Percentiles rank a stretch among this genome's conserved stretches.
Conservation (phyloP, 1,284 basidiomycete species). For the Ceratorhiza oryzae-sativae region DNA sequence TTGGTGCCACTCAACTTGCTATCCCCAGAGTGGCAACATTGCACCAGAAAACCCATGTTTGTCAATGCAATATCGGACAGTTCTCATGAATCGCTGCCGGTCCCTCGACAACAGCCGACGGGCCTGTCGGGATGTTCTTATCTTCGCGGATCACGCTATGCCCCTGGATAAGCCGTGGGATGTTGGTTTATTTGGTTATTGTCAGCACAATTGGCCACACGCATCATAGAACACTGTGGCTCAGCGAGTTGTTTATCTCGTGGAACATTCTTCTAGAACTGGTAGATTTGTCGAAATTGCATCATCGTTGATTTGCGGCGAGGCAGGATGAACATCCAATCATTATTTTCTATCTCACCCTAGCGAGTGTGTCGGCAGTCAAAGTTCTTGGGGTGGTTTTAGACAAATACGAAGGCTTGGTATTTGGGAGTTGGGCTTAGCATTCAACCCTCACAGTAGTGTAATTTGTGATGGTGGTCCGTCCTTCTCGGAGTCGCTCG, state of each 20-base stretch:
- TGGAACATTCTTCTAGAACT: background rate
- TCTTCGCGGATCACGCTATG: background rate
- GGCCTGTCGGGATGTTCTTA: background rate
- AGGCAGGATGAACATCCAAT: background rate
- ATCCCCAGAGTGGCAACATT: background rate
- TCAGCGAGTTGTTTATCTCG: background rate
- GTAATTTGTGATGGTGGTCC: background rate
- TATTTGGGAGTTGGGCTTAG: background rate
- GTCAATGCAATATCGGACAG: background rate
- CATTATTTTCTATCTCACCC: background rate
- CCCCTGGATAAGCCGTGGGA: conserved; percentile 2
- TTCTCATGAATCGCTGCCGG: background rate
- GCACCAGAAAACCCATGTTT: background rate
- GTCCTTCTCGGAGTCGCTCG: too few species aligned
- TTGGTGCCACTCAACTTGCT: background rate
- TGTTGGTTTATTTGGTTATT: background rate
- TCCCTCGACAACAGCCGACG: conserved; percentile 21
- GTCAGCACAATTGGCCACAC: background rate
- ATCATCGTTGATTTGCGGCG: background rate
- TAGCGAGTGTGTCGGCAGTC: background rate
- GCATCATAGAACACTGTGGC: background rate
- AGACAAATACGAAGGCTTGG: background rate
- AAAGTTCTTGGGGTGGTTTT: background rate
- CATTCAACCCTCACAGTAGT: background rate
- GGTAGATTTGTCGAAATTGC: conserved; percentile 1